phyloP scores from a whole-genome alignment of 1,284 basidiomycete species.

The Rhodotorula mucilaginosa region DNA sequence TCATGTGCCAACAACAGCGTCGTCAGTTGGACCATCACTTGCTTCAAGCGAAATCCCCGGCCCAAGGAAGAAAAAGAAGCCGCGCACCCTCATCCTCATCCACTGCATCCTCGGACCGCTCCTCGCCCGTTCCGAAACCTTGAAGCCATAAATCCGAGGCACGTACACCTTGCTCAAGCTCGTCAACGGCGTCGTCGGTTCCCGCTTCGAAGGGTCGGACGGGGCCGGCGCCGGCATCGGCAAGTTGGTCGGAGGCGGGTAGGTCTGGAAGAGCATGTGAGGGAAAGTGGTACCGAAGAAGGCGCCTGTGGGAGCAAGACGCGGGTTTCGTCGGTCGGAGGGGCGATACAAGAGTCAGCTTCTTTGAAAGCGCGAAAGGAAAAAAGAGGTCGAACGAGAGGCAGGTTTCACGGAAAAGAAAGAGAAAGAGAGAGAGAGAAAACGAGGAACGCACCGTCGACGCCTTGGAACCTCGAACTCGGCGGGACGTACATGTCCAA shows the following conservation, averaged over 20 bases:
- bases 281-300: slow-evolving; percentile 99
- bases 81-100: slow-evolving; percentile 75
- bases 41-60: too few relatives aligned
- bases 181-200: slow-evolving; percentile 45
- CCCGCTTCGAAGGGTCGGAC: slow-evolving; percentile 13
- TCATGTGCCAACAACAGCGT: neutral
- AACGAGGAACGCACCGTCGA: slow-evolving; percentile 69
- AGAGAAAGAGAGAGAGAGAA: neutral
- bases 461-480: slow-evolving; percentile 89
- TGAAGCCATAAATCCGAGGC: slow-evolving; percentile 84
- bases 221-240: slow-evolving; percentile 19
- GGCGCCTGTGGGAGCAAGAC: slow-evolving; percentile 63
- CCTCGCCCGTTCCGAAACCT: slow-evolving; percentile 61
- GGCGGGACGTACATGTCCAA: slow-evolving; percentile 96
- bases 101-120: slow-evolving; percentile 96
- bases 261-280: slow-evolving; percentile 96
- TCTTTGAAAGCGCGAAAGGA: neutral
- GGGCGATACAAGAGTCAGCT: neutral
- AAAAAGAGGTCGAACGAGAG: neutral
- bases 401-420: neutral
- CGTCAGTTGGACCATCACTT: too few relatives aligned
- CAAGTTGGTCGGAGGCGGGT: slow-evolving; percentile 49
- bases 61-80: neutral
- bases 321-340: neutral
- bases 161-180: slow-evolving; percentile 82